Percentiles rank a stretch among this genome's conserved stretches.
phyloP scores from a whole-genome alignment of 345 rosid species.

The Theobroma cacao region DNA sequence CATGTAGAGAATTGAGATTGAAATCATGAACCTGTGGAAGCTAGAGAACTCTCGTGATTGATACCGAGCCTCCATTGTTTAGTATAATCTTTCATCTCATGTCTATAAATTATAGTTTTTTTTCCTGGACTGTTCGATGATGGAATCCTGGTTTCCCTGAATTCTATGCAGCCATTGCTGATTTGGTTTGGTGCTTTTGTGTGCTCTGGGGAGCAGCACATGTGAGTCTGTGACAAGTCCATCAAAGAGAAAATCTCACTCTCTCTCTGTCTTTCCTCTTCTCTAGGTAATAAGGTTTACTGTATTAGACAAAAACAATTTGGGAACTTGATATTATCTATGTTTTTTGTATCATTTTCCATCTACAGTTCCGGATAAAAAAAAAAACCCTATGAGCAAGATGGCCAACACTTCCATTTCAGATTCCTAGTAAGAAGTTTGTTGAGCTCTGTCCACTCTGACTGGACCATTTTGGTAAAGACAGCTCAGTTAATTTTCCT shows the following conservation, averaged over 20 bases:
- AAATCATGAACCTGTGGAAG: neutral
- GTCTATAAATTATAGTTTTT: neutral
- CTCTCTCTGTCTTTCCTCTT: no score
- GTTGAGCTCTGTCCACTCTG: neutral
- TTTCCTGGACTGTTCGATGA: neutral
- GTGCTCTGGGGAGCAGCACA: neutral
- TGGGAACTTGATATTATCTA: neutral
- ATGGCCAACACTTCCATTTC: neutral
- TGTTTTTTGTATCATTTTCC: neutral
- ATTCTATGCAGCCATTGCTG: conserved; percentile 2
- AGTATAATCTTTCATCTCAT: neutral
- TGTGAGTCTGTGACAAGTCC: neutral
- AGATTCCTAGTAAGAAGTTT: no score
- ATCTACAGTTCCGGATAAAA: neutral
- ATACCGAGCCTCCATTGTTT: neutral
- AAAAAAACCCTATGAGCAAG: neutral
- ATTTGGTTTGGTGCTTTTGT: neutral
- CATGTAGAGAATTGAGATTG: neutral
- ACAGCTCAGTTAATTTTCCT: neutral
- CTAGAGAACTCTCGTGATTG: neutral
- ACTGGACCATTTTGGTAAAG: neutral
- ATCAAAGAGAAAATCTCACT: no score
- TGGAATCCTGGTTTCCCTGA: neutral
- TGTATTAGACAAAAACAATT: neutral
- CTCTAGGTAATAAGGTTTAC: neutral